These are phyloP conservation scores for Amylocarpus encephaloides DNA, from an alignment of 2,329 filamentous ascomycete genomes.

Conservation along the genomic window DNA sequence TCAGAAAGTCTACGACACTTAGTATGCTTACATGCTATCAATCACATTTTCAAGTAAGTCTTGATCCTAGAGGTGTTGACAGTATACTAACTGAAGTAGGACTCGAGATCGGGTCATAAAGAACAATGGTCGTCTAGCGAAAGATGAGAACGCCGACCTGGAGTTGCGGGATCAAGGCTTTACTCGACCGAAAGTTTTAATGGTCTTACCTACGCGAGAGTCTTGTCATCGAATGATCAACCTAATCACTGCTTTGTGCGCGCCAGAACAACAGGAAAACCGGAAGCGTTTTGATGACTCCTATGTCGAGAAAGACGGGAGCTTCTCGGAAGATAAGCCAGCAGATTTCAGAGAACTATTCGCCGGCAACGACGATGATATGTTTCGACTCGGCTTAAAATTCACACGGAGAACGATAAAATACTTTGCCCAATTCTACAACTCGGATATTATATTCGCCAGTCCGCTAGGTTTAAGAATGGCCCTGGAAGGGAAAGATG, in stretches of 20 bases:
- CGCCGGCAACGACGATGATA: constrained; percentile 92
- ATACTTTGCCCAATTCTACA: constrained; percentile 92
- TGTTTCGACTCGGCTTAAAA: constrained; percentile 93
- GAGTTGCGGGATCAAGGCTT: constrained; percentile 92
- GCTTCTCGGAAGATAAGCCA: constrained; percentile 67
- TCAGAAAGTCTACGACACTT: constrained; percentile 63
- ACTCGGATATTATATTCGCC: constrained; percentile 88
- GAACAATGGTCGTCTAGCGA: constrained; percentile 75
- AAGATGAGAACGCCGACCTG: constrained; percentile 57
- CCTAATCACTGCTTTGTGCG: constrained; percentile 66
- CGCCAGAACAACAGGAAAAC: constrained; percentile 90
- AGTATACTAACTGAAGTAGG: constrained; percentile 33
- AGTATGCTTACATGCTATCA: constrained; percentile 75
- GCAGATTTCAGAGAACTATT: constrained; percentile 87
- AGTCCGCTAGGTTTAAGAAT: constrained; percentile 85
- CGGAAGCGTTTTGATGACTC: constrained; percentile 84
- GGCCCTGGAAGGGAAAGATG: constrained; percentile 70
- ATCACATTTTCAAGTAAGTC: constrained; percentile 79
- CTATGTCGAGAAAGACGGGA: constrained; percentile 64
- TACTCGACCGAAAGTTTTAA: constrained; percentile 86
- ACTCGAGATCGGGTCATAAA: constrained; percentile 88
- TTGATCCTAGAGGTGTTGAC: neutral
- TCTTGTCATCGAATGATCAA: constrained; percentile 75
- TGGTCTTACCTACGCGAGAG: constrained; percentile 83
- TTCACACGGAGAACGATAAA: constrained; percentile 95